Evolutionary conservation across 192 early-diverging fungal genomes (phyloP), one percentile per base, ranked within the genome.

Genomic region (Coemansia sp.): DNA sequence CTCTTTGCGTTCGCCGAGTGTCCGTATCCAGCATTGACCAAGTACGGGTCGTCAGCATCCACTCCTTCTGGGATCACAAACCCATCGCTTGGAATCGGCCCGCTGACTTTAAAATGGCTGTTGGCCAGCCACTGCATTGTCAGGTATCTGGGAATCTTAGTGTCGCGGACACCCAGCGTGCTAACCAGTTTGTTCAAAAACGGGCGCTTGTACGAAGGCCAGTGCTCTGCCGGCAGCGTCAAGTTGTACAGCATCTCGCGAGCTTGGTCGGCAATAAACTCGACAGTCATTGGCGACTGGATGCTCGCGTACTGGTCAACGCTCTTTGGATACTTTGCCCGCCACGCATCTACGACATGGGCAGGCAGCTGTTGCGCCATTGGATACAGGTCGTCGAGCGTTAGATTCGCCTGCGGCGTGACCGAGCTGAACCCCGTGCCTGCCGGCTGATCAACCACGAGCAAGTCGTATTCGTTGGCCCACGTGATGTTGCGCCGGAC

Each of bases 391-490:
- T 81, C 69, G 53, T 75, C 71, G 8, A 81, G 58, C 12, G 78
- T 68, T 44, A 73, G 61, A 11, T 69, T 72, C 5, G 68, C 70
- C 19, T 46, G 44, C 7, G 76, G 76, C 22, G 60, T 44, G 10
- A 83, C 72, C 11, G 75, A 83, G 65, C 74, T 81, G 51, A 81
- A 81, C 19, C 92, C 91, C 10, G 88, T 87, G n/a, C 92, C 92
- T 8, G 88, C 90, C 8, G 92, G 92, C 60, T 90, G 89, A 68
- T 94, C 92, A 36, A 94, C 85, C 38, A 89, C 90, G 12, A 94
- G 71, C 71, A 94, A 65, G 44, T 87, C 85, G 59, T 88, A 89
- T 36, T 89, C 72, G 40, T 86, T 81, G 36, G 84, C 86, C 92
- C 92, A 94, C 3, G 83, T 75, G 26, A 80, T 46, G 17, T 75